Evolutionary conservation across 2,329 filamentous ascomycete genomes (phyloP).

Genomic region (Diaporthe citri): DNA sequence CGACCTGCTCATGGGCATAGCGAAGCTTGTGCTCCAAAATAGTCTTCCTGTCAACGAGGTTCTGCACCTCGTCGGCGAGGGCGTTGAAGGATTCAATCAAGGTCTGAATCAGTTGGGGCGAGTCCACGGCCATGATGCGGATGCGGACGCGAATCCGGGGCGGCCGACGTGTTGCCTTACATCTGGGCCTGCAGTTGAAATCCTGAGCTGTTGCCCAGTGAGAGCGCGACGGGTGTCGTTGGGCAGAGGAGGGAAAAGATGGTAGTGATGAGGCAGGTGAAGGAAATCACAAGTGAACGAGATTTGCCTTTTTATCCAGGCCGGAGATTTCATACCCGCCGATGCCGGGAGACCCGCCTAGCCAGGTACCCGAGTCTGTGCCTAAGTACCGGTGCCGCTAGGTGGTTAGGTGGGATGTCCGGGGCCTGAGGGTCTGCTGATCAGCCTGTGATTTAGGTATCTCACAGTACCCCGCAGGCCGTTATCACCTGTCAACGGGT

Average conservation of each 20-base stretch:
- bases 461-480: conserved; percentile 11
- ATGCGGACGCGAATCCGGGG: conserved; percentile 31
- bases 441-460: conserved; percentile 5
- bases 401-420: conserved; percentile 10
- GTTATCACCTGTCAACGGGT: conserved; percentile 28
- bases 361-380: background rate
- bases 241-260: conserved; percentile 4
- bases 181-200: conserved; percentile 34
- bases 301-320: conserved; percentile 27
- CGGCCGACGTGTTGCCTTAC: conserved; percentile 12
- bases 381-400: conserved; percentile 15
- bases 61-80: conserved; percentile 74
- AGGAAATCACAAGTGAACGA: background rate
- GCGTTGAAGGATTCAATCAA: conserved; percentile 75
- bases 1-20: conserved; percentile 76
- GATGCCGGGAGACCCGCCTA: conserved; percentile 26
- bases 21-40: conserved; percentile 76
- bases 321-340: background rate
- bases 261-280: background rate
- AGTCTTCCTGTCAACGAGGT: conserved; percentile 72
- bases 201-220: background rate
- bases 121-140: conserved; percentile 53
- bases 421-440: conserved; percentile 27
- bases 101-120: conserved; percentile 63
- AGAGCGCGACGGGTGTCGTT: conserved; percentile 2